A percentile compares a stretch with the other conserved stretches of the same genome.
These are phyloP conservation scores for Paradendryphiella salina DNA, from an alignment of 2,329 filamentous ascomycete genomes.

Conservation along the genomic window DNA sequence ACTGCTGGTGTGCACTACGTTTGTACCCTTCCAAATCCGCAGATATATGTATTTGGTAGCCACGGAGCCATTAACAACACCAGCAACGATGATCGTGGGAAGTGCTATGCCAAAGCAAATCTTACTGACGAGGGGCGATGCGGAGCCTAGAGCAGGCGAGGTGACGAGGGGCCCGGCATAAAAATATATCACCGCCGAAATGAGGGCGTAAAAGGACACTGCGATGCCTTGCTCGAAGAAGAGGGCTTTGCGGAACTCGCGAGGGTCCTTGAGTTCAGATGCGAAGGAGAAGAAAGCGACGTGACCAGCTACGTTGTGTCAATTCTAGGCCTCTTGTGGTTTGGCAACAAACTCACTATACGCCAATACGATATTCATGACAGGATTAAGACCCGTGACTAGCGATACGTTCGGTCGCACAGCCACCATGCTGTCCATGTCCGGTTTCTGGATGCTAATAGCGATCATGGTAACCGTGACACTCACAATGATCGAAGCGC, in stretches of 20 bases:
- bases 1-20: slow-evolving; percentile 39
- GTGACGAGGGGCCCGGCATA: slow-evolving; percentile 65
- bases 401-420: slow-evolving; percentile 28
- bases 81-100: slow-evolving; percentile 71
- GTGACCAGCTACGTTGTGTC: slow-evolving; percentile 53
- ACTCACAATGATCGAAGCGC: slow-evolving; percentile 64
- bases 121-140: slow-evolving; percentile 60
- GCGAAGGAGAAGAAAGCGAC: slow-evolving; percentile 71
- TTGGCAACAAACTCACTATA: slow-evolving; percentile 54
- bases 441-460: slow-evolving; percentile 58
- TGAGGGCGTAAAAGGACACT: slow-evolving; percentile 65
- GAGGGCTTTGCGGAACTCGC: slow-evolving; percentile 65
- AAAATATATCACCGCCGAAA: slow-evolving; percentile 69
- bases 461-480: slow-evolving; percentile 69
- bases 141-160: slow-evolving; percentile 68
- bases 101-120: slow-evolving; percentile 69
- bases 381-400: slow-evolving; percentile 34
- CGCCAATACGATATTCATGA: slow-evolving; percentile 69
- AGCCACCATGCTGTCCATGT: slow-evolving; percentile 35
- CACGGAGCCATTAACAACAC: slow-evolving; percentile 70
- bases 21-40: slow-evolving; percentile 63
- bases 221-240: slow-evolving; percentile 63
- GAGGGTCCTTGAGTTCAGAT: slow-evolving; percentile 64
- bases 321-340: background rate
- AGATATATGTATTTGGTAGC: slow-evolving; percentile 68